Evolutionary conservation across 225 moss, liverwort and hornwort species (phyloP), one percentile per base, ranked within the genome.

Genomic region (Physcomitrellopsis africana): DNA sequence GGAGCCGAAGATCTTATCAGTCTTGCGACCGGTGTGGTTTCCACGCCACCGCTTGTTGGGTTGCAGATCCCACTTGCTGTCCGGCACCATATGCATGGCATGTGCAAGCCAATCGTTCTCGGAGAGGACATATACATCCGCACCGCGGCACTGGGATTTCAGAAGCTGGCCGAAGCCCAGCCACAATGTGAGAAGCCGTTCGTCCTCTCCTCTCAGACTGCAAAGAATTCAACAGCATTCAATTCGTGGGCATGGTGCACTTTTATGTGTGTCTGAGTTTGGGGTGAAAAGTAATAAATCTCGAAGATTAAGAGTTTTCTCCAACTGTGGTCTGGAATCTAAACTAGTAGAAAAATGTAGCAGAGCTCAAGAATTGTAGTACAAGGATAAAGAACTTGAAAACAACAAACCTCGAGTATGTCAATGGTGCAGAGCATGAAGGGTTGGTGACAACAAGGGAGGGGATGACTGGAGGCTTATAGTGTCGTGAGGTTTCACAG

Each of bases 371-470:
- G 32, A 45, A 11, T 29, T 67, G 27, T 17, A 54, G 45, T 23
- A 17, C 20, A 32, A 22, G 45, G 47, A 45, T 8, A 57, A 37
- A 19, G 17, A 15, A 44, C 15, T 69, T 77, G 29, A 66, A 58
- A 59, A 19, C 27, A 20, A 56, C 68, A 47, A 45, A 95, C 94
- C 96, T 84, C 55, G 81, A 80, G 44, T 86, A 87, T 47, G 86
- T 86, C 16, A 96, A 81, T 0, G 89, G 94, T n/a, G 82, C 77
- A 54, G 86, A 88, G 80, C 91, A 91, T 3, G 96, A 94, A 70
- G 96, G 96, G 86, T 83, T 91, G 23, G 92, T 88, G 67, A 92
- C 80, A 49, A 96, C 92, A 29, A 96, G 85, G n/a, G 91, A 86
- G 15, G 94, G 96, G 57, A 76, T 72, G 51, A 72, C 68, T 5